A percentile compares a stretch with the other conserved stretches of the same genome.
These are phyloP conservation scores for Aspergillus cejpii DNA, from an alignment of 2,329 filamentous ascomycete species.

Conservation along the genomic window DNA sequence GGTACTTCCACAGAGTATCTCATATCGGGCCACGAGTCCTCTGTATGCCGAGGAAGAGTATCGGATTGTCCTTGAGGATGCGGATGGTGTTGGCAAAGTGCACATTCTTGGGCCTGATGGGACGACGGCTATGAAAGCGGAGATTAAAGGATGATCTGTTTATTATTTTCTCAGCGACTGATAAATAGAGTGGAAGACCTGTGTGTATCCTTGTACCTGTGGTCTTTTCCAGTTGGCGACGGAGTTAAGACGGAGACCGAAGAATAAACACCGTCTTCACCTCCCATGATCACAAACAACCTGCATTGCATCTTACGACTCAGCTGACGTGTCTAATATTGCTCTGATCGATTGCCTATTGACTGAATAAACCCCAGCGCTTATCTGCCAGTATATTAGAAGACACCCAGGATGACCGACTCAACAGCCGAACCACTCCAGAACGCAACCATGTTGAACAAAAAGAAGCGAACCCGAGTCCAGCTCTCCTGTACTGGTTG, in stretches of 20 bases:
- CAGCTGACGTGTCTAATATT: no score
- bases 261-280: background rate
- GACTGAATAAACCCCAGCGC: no score
- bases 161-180: no score
- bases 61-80: slow-evolving; percentile 37
- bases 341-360: background rate
- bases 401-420: background rate
- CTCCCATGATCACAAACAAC: background rate
- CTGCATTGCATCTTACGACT: background rate
- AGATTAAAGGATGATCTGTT: no score
- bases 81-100: slow-evolving; percentile 25
- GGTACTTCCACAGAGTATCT: slow-evolving; percentile 39
- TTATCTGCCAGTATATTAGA: no score
- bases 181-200: no score
- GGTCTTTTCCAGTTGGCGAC: background rate
- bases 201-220: background rate
- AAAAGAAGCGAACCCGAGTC: slow-evolving; percentile 32
- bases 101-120: slow-evolving; percentile 31
- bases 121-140: slow-evolving; percentile 34
- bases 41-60: slow-evolving; percentile 47
- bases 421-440: background rate
- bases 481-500: slow-evolving; percentile 37
- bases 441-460: background rate
- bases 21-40: slow-evolving; percentile 46
- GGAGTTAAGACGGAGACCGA: background rate